Evolutionary conservation across 1,139 yeast genomes (phyloP).

Genomic region (Yamadazyma taylorii): DNA sequence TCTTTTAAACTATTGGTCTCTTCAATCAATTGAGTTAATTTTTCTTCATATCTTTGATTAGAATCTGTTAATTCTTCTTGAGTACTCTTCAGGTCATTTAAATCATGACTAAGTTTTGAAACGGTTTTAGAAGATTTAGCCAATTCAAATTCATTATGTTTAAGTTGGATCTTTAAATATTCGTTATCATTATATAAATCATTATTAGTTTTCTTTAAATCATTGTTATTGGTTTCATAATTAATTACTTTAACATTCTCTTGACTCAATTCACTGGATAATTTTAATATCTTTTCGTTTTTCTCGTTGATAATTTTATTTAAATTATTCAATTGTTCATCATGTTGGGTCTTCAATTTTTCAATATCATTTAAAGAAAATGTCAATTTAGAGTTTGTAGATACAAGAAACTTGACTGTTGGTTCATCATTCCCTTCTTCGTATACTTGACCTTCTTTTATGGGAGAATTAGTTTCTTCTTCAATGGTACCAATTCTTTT

Average conservation of each 20-base stretch:
- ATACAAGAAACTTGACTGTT: conserved; percentile 31
- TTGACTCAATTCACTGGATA: conserved; percentile 21
- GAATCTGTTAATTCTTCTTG: neutral
- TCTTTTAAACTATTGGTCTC: neutral
- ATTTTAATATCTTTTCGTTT: conserved; percentile 20
- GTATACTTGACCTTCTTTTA: neutral
- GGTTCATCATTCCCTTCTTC: conserved; percentile 21
- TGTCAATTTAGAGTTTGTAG: conserved; percentile 40
- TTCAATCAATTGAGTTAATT: neutral
- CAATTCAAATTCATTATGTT: conserved; percentile 31
- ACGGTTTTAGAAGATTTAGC: conserved; percentile 1
- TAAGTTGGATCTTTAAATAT: conserved; percentile 28
- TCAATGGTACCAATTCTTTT: conserved; percentile 1
- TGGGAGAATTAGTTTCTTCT: conserved; percentile 1
- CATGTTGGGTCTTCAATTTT: conserved; percentile 28
- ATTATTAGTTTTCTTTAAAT: conserved; percentile 21
- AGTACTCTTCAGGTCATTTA: neutral
- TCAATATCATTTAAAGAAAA: conserved; percentile 34
- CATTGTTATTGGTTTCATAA: conserved; percentile 22
- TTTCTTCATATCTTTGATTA: neutral
- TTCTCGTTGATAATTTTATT: conserved; percentile 18
- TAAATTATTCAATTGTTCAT: conserved; percentile 19
- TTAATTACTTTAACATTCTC: conserved; percentile 21
- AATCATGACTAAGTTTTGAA: neutral
- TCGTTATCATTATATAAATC: conserved; percentile 26